phyloP scores from a whole-genome alignment of 2,329 filamentous ascomycete species.

The Plenodomus lindquistii region DNA sequence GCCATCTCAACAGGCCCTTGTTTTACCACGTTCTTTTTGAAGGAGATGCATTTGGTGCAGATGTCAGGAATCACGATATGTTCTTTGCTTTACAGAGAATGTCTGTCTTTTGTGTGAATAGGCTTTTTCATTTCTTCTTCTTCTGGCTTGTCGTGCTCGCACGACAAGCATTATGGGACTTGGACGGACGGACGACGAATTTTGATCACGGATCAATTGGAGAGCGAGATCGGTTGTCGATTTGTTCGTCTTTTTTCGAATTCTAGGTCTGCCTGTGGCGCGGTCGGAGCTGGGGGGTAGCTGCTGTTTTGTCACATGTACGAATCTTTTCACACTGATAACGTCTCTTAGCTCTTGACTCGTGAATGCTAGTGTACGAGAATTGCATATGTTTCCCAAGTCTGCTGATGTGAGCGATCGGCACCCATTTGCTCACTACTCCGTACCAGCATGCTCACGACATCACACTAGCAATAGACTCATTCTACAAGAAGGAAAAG shows the following conservation, averaged over 20 bases:
- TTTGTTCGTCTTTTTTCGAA: background rate
- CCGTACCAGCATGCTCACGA: too few relatives aligned
- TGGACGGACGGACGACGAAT: background rate
- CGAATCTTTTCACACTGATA: too few relatives aligned
- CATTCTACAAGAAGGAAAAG: too few relatives aligned
- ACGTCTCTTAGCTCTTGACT: too few relatives aligned
- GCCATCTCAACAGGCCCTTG: constrained; percentile 7
- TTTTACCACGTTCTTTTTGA: constrained; percentile 13
- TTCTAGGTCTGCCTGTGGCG: too few relatives aligned
- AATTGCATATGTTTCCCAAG: too few relatives aligned
- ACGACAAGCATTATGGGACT: background rate
- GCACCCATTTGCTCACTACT: too few relatives aligned
- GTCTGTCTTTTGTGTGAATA: background rate
- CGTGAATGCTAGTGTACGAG: too few relatives aligned
- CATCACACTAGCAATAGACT: too few relatives aligned
- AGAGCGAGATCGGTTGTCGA: background rate
- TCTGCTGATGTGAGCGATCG: too few relatives aligned
- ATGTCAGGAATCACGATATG: background rate
- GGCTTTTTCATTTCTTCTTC: background rate
- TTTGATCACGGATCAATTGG: background rate
- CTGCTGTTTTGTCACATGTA: too few relatives aligned
- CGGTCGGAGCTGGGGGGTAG: too few relatives aligned
- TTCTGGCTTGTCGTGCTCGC: background rate
- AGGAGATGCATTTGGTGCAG: constrained; percentile 6
- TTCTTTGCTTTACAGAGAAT: background rate